Conservation (phyloP, 1,284 basidiomycete species). For the Puccinia brachypodii region DNA sequence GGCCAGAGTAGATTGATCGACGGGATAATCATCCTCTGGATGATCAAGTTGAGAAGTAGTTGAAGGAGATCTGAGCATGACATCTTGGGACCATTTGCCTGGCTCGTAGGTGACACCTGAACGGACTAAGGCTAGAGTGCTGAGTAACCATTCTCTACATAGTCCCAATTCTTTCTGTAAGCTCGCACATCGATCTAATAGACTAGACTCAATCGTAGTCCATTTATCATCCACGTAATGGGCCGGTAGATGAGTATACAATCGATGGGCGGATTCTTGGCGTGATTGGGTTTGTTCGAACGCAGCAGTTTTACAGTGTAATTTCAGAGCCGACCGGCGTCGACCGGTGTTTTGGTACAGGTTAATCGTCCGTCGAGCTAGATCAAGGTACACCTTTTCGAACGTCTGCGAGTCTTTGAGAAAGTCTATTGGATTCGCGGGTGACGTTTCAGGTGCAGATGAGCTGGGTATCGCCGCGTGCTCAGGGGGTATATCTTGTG, state of each 20-base stretch:
- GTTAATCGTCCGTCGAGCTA: constrained; percentile 77
- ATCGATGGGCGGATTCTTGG: constrained; percentile 65
- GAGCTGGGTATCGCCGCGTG: neutral
- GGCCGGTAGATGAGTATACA: constrained; percentile 73
- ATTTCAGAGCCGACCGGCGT: constrained; percentile 75
- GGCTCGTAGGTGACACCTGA: constrained; percentile 50
- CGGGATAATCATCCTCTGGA: neutral
- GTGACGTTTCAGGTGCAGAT: neutral
- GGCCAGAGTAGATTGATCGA: constrained; percentile 57
- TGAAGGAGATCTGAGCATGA: constrained; percentile 20
- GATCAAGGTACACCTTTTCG: constrained; percentile 53
- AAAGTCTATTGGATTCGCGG: neutral
- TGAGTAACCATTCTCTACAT: constrained; percentile 52
- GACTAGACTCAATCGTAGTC: constrained; percentile 49
- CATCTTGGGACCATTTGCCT: constrained; percentile 50
- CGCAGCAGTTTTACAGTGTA: constrained; percentile 79
- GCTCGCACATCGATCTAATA: constrained; percentile 47
- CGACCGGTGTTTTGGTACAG: constrained; percentile 76
- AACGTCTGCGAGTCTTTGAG: constrained; percentile 51
- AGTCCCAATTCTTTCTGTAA: constrained; percentile 52
- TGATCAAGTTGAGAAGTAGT: neutral
- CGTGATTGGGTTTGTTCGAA: constrained; percentile 78
- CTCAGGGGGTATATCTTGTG: neutral
- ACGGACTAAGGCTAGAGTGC: constrained; percentile 53
- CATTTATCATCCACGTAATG: constrained; percentile 67